These are phyloP conservation scores for Bruguiera gymnorhiza DNA, from an alignment of 345 rosid genomes.

Conservation along the genomic window DNA sequence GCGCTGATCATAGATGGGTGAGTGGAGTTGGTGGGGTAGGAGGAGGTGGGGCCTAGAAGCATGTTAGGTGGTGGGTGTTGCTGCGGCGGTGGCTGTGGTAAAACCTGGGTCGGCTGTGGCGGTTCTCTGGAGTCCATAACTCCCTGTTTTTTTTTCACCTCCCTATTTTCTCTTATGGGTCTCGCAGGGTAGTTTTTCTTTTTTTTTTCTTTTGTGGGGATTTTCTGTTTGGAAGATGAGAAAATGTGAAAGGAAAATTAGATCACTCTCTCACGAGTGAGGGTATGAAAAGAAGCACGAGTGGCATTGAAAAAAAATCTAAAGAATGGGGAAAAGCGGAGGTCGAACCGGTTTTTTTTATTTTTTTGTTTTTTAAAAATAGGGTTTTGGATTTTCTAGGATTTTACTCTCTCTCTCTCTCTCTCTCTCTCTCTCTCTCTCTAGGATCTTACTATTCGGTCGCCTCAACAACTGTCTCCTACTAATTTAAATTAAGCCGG, in stretches of 20 bases:
- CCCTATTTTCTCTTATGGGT: no score
- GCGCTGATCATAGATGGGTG: slow-evolving; percentile 18
- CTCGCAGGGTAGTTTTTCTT: neutral
- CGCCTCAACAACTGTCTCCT: no score
- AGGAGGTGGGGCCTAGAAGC: slow-evolving; percentile 17
- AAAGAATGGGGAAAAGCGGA: neutral
- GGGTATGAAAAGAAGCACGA: neutral
- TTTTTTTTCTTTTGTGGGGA: neutral
- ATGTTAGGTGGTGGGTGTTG: slow-evolving; percentile 12
- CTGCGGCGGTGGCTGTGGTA: slow-evolving; percentile 7
- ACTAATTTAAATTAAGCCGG: no score
- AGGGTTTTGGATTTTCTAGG: slow-evolving; percentile 10
- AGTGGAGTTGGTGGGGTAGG: slow-evolving; percentile 1
- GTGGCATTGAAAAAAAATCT: neutral
- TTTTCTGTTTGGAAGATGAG: slow-evolving; percentile 10
- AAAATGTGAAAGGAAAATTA: slow-evolving; percentile 7
- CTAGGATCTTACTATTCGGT: no score
- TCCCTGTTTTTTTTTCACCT: no score
- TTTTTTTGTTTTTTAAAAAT: neutral
- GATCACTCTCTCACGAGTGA: neutral
- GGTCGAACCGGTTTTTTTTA: neutral
- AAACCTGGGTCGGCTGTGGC: slow-evolving; percentile 7
- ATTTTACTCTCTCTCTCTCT: neutral
- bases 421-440: no score
- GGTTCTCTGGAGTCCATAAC: slow-evolving; percentile 24